Conservation (phyloP, 441 rosid genomes). For the Erysimum cheiri region DNA sequence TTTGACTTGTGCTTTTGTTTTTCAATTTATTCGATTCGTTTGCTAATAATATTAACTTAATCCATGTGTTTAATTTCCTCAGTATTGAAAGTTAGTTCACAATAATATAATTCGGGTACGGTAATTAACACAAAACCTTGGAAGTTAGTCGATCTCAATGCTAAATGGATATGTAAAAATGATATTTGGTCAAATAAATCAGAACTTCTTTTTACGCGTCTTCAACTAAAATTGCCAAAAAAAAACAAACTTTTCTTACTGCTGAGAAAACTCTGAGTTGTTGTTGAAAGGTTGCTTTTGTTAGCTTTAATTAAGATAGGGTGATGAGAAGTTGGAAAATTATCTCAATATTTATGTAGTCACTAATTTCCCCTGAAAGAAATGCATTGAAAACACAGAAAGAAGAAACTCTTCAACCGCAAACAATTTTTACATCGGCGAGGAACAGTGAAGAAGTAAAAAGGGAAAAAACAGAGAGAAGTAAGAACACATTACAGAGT, state of each 20-base stretch:
- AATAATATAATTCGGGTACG: too few relatives aligned
- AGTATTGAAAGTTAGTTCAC: too few relatives aligned
- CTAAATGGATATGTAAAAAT: neutral
- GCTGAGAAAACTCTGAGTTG: neutral
- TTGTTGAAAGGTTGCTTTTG: neutral
- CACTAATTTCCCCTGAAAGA: neutral
- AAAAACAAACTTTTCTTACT: too few relatives aligned
- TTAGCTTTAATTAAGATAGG: neutral
- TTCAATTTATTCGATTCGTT: neutral
- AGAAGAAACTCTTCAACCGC: conserved; percentile 42
- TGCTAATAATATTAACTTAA: neutral
- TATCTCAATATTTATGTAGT: neutral
- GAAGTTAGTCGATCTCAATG: neutral
- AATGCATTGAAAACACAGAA: conserved; percentile 23
- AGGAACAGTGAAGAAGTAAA: conserved; percentile 39
- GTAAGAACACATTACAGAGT: neutral
- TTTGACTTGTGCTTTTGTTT: conserved; percentile 31
- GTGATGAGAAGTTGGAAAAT: neutral
- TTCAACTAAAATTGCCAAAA: too few relatives aligned
- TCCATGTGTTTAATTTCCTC: too few relatives aligned
- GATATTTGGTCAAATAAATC: neutral
- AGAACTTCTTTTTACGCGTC: neutral
- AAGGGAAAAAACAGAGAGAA: neutral
- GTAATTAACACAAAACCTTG: neutral
- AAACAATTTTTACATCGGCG: conserved; percentile 42